Conservation (phyloP, 2,329 filamentous ascomycete genomes). For the Colletotrichum limetticola region DNA sequence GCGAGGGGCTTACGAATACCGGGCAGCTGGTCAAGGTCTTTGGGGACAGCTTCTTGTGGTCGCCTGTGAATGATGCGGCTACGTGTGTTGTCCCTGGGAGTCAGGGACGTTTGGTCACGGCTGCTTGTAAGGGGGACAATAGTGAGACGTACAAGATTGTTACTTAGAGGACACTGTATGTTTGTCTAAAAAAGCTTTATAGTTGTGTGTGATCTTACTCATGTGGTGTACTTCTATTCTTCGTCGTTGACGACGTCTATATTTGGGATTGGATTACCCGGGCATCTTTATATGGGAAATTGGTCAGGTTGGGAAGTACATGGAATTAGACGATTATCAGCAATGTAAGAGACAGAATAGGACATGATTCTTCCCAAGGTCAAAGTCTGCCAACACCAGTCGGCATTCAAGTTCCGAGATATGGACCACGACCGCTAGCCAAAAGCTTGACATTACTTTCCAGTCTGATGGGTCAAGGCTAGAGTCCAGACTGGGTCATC, state of each 20-base stretch:
- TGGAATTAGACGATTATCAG: not conserved
- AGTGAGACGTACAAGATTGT: constrained; percentile 42
- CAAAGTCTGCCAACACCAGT: not conserved
- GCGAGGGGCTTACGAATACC: constrained; percentile 57
- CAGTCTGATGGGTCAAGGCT: not conserved
- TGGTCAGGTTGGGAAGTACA: not conserved
- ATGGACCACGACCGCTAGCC: constrained; percentile 1
- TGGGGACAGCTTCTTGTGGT: constrained; percentile 52
- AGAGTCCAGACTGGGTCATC: not conserved
- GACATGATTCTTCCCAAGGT: too few species aligned
- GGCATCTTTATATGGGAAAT: not conserved
- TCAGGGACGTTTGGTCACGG: constrained; percentile 43
- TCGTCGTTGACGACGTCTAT: not conserved
- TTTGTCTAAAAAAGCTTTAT: too few species aligned
- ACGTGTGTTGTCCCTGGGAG: constrained; percentile 56
- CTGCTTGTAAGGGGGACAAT: constrained; percentile 42
- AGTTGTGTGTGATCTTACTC: not conserved
- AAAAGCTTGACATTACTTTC: constrained; percentile 25
- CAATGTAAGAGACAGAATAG: not conserved
- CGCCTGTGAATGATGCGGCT: constrained; percentile 55
- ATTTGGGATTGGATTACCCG: not conserved
- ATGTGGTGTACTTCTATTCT: not conserved
- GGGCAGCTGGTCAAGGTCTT: constrained; percentile 62
- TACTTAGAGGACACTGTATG: not conserved
- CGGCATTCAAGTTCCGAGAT: not conserved